A percentile compares a stretch with the other conserved stretches of the same genome.
These are phyloP conservation scores for Gypsophila paniculata DNA, from an alignment of 179 eudicot species.

Conservation along the genomic window DNA sequence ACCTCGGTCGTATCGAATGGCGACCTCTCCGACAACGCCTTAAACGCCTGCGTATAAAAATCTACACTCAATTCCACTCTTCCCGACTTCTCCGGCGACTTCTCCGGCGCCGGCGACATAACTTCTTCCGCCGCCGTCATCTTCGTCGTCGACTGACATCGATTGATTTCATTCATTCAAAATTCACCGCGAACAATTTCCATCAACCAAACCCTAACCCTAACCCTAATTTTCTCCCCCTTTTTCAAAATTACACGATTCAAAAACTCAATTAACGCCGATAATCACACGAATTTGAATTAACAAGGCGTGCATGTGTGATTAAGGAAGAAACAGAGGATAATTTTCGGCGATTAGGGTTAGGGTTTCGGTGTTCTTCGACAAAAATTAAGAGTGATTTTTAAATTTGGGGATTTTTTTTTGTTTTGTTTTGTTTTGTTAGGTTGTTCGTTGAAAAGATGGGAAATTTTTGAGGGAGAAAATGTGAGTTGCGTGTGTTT, in stretches of 20 bases:
- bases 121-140: conserved; percentile 46
- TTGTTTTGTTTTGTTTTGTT: too few species aligned
- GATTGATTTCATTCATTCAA: conserved; percentile 59
- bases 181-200: conserved; percentile 35
- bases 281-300: background rate
- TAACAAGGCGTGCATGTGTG: background rate
- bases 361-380: conserved; percentile 28
- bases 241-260: background rate
- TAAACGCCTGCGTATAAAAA: conserved; percentile 66
- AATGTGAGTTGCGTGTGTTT: background rate
- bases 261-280: background rate
- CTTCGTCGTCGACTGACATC: conserved; percentile 63
- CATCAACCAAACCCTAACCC: conserved; percentile 50
- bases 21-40: conserved; percentile 60
- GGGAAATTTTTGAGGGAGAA: conserved; percentile 22
- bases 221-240: conserved; percentile 20
- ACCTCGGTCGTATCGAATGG: conserved; percentile 74
- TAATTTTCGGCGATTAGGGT: conserved; percentile 29
- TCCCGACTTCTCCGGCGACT: conserved; percentile 21
- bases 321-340: conserved; percentile 1
- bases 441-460: conserved; percentile 25
- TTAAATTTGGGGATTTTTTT: background rate
- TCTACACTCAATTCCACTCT: conserved; percentile 28
- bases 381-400: background rate
- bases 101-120: conserved; percentile 25